These are phyloP conservation scores for Yamadazyma tumulicola DNA, from an alignment of 805 yeast species.

Conservation along the genomic window DNA sequence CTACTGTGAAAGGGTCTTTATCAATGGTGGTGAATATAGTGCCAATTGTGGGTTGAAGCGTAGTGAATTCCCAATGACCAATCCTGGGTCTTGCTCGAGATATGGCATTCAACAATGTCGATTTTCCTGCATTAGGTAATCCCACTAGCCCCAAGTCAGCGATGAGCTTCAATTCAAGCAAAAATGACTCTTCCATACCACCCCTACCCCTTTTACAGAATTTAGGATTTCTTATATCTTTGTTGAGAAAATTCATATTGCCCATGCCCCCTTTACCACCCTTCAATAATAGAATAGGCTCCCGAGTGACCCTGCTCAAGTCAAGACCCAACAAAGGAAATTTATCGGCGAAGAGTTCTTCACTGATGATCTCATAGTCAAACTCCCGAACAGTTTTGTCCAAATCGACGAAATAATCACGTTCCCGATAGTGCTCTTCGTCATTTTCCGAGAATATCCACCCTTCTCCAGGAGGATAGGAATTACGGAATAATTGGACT, in stretches of 20 bases:
- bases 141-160: slow-evolving; percentile 96
- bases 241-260: slow-evolving; percentile 88
- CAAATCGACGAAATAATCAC: slow-evolving; percentile 64
- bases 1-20: slow-evolving; percentile 78
- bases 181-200: slow-evolving; percentile 61
- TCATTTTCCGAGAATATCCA: slow-evolving; percentile 85
- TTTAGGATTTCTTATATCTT: slow-evolving; percentile 81
- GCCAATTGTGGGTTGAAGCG: slow-evolving; percentile 88
- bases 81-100: slow-evolving; percentile 86
- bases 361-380: slow-evolving; percentile 55
- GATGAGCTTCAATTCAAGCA: slow-evolving; percentile 79
- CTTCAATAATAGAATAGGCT: slow-evolving; percentile 64
- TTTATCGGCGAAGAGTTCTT: slow-evolving; percentile 60
- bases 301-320: slow-evolving; percentile 52
- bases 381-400: slow-evolving; percentile 60
- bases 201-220: slow-evolving; percentile 79
- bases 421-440: slow-evolving; percentile 62
- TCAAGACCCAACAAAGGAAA: slow-evolving; percentile 86
- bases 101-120: slow-evolving; percentile 80
- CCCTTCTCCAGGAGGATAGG: slow-evolving; percentile 71
- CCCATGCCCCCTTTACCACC: slow-evolving; percentile 98
- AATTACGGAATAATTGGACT: slow-evolving; percentile 58
- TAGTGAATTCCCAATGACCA: slow-evolving; percentile 97
- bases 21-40: slow-evolving; percentile 70
- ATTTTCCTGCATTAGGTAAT: slow-evolving; percentile 94